Percentiles rank a stretch among this genome's conserved stretches.
Conservation (phyloP, 2,329 filamentous ascomycete genomes). For the Phialophora verrucosa region DNA sequence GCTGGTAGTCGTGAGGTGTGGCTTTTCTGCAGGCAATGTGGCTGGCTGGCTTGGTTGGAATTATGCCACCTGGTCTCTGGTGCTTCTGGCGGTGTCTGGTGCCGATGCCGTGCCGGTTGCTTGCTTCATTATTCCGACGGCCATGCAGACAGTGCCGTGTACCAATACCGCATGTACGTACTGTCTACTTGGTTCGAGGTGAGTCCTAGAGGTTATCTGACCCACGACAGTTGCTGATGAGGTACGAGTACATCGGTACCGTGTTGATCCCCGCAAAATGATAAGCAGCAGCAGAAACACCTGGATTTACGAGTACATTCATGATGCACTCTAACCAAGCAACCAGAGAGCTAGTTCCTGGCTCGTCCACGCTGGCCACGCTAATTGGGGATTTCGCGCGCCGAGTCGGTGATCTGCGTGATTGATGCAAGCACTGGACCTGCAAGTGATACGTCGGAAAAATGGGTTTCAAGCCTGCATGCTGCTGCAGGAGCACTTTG, state of each 20-base stretch:
- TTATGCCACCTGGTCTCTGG: not conserved
- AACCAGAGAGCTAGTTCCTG: not conserved
- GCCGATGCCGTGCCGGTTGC: not conserved
- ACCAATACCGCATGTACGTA: too few species aligned
- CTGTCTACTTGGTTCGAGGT: too few species aligned
- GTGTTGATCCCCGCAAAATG: too few species aligned
- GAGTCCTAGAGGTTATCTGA: too few species aligned
- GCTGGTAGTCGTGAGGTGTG: too few species aligned
- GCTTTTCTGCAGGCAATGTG: too few species aligned
- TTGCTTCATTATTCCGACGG: not conserved
- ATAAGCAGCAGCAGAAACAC: too few species aligned
- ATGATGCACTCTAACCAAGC: not conserved
- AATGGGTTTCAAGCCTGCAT: not conserved
- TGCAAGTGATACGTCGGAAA: conserved; percentile 17
- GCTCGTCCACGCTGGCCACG: not conserved
- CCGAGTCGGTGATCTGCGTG: conserved; percentile 1
- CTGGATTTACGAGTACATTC: too few species aligned
- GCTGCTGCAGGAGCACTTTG: not conserved
- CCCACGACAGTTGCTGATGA: too few species aligned
- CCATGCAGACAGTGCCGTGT: too few species aligned
- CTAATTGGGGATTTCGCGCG: not conserved
- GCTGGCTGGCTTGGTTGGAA: too few species aligned
- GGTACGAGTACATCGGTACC: too few species aligned
- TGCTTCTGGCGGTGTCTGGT: not conserved
- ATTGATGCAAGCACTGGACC: conserved; percentile 3